A percentile compares a stretch with the other conserved stretches of the same genome.
Evolutionary conservation across 306 rosid species (phyloP).

Genomic region (Heteromeles arbutifolia): DNA sequence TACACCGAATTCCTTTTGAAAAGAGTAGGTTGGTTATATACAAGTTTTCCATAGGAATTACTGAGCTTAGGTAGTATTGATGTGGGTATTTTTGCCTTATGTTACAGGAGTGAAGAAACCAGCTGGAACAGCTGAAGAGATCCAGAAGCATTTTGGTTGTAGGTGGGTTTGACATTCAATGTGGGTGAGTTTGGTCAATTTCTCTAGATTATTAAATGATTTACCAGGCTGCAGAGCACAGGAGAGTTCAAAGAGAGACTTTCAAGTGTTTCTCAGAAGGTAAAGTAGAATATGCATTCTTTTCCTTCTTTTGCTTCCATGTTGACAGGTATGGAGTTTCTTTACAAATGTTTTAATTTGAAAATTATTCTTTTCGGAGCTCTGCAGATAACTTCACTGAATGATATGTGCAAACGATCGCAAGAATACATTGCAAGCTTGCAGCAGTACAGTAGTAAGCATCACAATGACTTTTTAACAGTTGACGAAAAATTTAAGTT

Average conservation of each 20-base stretch:
- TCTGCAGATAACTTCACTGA: slow-evolving; percentile 75
- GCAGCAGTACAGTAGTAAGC: slow-evolving; percentile 88
- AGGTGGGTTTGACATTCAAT: not conserved
- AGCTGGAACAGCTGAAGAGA: slow-evolving; percentile 85
- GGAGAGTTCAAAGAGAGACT: too few relatives aligned
- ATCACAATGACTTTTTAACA: slow-evolving; percentile 74
- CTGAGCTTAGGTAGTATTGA: slow-evolving; percentile 8
- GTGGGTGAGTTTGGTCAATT: too few relatives aligned
- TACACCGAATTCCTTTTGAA: not conserved
- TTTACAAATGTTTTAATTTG: too few relatives aligned
- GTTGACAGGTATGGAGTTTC: too few relatives aligned
- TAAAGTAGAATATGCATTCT: too few relatives aligned
- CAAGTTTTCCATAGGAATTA: not conserved
- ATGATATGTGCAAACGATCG: slow-evolving; percentile 80
- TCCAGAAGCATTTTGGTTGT: slow-evolving; percentile 85
- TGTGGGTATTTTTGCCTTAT: slow-evolving; percentile 18
- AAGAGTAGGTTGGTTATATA: not conserved
- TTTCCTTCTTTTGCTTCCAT: too few relatives aligned
- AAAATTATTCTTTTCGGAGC: not conserved
- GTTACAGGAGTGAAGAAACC: slow-evolving; percentile 78
- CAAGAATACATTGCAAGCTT: slow-evolving; percentile 91
- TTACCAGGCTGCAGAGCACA: too few relatives aligned
- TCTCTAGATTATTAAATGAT: too few relatives aligned
- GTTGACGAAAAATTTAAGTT: slow-evolving; percentile 77
- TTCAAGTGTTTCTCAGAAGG: too few relatives aligned